Conservation (phyloP, 2,329 filamentous ascomycete genomes). For the Capronia epimyces region DNA sequence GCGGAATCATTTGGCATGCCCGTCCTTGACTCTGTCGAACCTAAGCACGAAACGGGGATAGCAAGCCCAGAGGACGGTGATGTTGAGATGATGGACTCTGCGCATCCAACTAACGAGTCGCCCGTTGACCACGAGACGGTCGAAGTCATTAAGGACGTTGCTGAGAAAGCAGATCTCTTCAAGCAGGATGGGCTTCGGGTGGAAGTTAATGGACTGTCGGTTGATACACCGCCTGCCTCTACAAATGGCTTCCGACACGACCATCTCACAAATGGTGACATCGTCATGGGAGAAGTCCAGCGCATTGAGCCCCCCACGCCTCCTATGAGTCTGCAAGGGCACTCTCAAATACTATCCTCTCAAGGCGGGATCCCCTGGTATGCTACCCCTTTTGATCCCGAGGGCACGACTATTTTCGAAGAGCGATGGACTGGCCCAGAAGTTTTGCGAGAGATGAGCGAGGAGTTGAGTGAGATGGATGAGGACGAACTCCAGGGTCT, state of each 20-base stretch:
- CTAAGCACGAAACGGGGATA: constrained; percentile 25
- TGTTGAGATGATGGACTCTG: constrained; percentile 38
- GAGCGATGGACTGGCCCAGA: constrained; percentile 70
- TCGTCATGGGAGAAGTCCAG: constrained; percentile 43
- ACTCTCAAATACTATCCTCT: constrained; percentile 49
- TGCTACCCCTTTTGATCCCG: constrained; percentile 69
- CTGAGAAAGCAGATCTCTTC: constrained; percentile 2
- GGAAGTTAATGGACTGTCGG: constrained; percentile 11
- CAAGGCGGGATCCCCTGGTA: constrained; percentile 86
- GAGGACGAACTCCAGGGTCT: constrained; percentile 80
- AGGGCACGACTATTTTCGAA: constrained; percentile 72
- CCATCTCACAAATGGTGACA: constrained; percentile 31
- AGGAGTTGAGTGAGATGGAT: constrained; percentile 85
- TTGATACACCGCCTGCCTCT: constrained; percentile 29
- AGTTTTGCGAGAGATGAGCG: constrained; percentile 67
- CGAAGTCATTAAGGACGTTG: background rate
- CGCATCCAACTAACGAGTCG: constrained; percentile 28
- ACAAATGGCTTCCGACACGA: constrained; percentile 31
- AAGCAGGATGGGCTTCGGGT: constrained; percentile 9
- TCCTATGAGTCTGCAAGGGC: constrained; percentile 39
- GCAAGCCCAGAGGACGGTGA: constrained; percentile 28
- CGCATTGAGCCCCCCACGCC: constrained; percentile 36
- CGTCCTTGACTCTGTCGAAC: constrained; percentile 32
- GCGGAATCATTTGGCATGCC: constrained; percentile 28
- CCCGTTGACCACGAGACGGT: constrained; percentile 6